A percentile compares a stretch with the other conserved stretches of the same genome.
These are phyloP conservation scores for Camelina laxa DNA, from an alignment of 345 rosid species.

Conservation along the genomic window DNA sequence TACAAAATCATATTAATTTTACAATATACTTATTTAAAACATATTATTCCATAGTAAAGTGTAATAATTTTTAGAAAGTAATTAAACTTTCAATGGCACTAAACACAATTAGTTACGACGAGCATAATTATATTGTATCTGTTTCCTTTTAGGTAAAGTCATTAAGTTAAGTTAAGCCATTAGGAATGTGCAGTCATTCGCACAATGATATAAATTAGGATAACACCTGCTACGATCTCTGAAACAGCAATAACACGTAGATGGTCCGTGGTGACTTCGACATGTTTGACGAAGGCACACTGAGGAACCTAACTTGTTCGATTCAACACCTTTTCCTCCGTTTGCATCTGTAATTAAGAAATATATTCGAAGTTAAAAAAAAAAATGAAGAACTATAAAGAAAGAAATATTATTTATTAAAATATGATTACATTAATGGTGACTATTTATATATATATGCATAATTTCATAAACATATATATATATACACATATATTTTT, in stretches of 20 bases:
- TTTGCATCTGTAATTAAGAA: neutral
- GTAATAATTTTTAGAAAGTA: neutral
- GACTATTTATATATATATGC: neutral
- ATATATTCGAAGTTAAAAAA: neutral
- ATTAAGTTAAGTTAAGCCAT: neutral
- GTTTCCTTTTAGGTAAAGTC: neutral
- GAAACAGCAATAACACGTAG: neutral
- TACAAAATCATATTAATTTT: neutral
- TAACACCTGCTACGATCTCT: neutral
- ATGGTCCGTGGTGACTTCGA: no score
- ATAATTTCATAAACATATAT: neutral
- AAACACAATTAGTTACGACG: neutral
- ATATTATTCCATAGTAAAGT: neutral
- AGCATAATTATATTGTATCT: neutral
- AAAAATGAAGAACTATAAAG: neutral
- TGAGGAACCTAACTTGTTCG: slow-evolving; percentile 6
- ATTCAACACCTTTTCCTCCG: neutral
- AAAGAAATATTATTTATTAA: neutral
- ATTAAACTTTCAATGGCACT: neutral
- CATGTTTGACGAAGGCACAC: neutral
- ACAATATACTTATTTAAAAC: neutral
- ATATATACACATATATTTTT: no score
- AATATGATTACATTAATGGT: neutral
- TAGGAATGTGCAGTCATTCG: neutral
- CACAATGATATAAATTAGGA: neutral